Evolutionary conservation across 257 asterid species (phyloP).

Genomic region (Nyctanthes arbortristis): DNA sequence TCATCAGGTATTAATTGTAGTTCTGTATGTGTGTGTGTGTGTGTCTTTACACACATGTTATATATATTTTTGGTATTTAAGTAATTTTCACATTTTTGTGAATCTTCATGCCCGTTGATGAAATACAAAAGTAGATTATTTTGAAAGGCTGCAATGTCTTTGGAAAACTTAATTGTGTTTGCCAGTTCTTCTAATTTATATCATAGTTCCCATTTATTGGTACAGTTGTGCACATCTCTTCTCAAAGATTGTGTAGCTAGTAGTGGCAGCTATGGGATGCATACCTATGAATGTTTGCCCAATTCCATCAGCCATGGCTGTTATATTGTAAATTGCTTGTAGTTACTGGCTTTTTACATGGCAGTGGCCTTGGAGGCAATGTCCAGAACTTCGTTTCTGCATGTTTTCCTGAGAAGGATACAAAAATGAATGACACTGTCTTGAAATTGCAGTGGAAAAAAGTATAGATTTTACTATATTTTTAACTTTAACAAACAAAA

Average conservation of each 20-base stretch:
- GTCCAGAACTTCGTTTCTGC: neutral
- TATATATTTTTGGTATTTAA: too few species aligned
- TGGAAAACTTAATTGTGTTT: too few species aligned
- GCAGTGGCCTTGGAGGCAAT: neutral
- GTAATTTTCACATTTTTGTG: neutral
- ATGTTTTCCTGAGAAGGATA: neutral
- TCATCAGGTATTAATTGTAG: conserved; percentile 62
- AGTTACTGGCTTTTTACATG: neutral
- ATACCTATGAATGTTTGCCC: neutral
- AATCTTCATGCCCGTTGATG: neutral
- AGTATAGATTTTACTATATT: neutral
- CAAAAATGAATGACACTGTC: neutral
- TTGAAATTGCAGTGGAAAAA: neutral
- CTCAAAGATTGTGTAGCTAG: neutral
- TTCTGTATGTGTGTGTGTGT: too few species aligned
- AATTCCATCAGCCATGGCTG: neutral
- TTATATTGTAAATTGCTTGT: neutral
- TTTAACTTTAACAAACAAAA: neutral
- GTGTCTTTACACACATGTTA: too few species aligned
- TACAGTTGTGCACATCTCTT: neutral
- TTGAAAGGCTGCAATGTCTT: neutral
- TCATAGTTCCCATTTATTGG: neutral
- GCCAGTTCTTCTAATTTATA: too few species aligned
- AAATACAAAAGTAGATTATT: neutral
- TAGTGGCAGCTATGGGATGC: neutral